Conservation (phyloP, 2,329 filamentous ascomycete genomes). For the Colletotrichum tropicicola region DNA sequence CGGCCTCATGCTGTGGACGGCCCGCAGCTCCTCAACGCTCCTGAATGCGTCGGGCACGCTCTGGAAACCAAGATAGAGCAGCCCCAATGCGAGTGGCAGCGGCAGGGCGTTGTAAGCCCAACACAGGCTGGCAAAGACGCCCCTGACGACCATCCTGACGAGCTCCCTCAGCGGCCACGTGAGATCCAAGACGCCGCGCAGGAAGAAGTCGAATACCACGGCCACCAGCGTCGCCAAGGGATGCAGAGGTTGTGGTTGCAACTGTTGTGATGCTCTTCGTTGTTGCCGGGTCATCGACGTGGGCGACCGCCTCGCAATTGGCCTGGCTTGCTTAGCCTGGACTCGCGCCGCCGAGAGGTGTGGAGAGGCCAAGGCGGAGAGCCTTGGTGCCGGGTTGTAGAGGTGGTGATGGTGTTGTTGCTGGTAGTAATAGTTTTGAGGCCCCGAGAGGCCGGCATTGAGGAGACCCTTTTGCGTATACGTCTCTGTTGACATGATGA, state of each 20-base stretch:
- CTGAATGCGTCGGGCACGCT: constrained; percentile 19
- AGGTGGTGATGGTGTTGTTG: constrained; percentile 8
- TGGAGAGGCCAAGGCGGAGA: constrained; percentile 22
- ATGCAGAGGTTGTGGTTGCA: constrained; percentile 15
- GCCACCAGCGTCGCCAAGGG: constrained; percentile 15
- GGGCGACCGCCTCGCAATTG: constrained; percentile 1
- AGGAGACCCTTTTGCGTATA: constrained; percentile 24
- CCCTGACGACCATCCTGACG: constrained; percentile 8
- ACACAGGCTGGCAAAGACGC: constrained; percentile 16
- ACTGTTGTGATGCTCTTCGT: constrained; percentile 1
- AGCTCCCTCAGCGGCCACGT: constrained; percentile 24
- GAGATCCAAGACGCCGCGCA: constrained; percentile 22
- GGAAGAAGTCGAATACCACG: constrained; percentile 22
- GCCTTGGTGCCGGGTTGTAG: constrained; percentile 25
- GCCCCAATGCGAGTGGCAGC: constrained; percentile 20
- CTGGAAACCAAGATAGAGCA: constrained; percentile 27
- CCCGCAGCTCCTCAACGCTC: constrained; percentile 18
- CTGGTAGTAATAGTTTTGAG: constrained; percentile 25
- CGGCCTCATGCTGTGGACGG: not conserved
- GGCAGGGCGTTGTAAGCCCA: constrained; percentile 26
- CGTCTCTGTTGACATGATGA: constrained; percentile 28
- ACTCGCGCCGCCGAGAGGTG: constrained; percentile 7
- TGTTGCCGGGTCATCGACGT: constrained; percentile 18
- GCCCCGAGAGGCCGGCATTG: constrained; percentile 27
- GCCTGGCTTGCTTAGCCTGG: constrained; percentile 21